Base-by-base conservation (phyloP, 345 rosid species). In the Lepidium africanum region DNA sequence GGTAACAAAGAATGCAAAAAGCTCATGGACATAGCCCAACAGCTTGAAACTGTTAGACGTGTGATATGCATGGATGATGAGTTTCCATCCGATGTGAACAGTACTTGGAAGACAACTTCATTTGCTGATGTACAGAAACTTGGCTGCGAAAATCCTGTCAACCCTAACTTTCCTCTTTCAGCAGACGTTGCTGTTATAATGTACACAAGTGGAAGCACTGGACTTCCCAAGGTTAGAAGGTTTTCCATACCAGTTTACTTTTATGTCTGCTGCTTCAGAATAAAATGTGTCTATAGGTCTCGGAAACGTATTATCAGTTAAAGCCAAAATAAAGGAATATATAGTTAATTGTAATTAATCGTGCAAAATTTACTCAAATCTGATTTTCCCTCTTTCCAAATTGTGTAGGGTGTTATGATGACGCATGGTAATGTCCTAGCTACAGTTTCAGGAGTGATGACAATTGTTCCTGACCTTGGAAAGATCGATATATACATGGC, bases 141-240 rank as follows among this genome's bases (percentile, higher is more conserved):
- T 49, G 99, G 99, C 52, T 78, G 39, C 41, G 89, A 85, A 82
- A 91, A 85, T 71, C 83, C 92, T 9, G 76, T 81, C 1, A 82
- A 66, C 23, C 83, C 96, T n/a, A 87, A 79, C 75, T 84, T 87
- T 57, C 99, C 99, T 9, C 75, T 79, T 68, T 45, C 91, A 59
- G 81, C 85, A 67, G 99, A 95, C 77, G 75, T 87, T 74, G 99
- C 97, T 53, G 96, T 95, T 64, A 87, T 95, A 68, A 91, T 95
- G 99, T 95, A 91, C 73, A 95, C 99, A 57, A 95, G 99, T 84
- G 99, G 99, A 62, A 91, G 99, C 78, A 89, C 98, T 68, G 96
- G 99, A 27, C 72, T 91, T 84, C 98, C 98, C 13, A 95, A 95
- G 96, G 99, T 91, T 71, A 59, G 84, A 71, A 73, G 47, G 15